Base-by-base conservation (phyloP, 805 yeast species). In the Pichia membranifaciens region DNA sequence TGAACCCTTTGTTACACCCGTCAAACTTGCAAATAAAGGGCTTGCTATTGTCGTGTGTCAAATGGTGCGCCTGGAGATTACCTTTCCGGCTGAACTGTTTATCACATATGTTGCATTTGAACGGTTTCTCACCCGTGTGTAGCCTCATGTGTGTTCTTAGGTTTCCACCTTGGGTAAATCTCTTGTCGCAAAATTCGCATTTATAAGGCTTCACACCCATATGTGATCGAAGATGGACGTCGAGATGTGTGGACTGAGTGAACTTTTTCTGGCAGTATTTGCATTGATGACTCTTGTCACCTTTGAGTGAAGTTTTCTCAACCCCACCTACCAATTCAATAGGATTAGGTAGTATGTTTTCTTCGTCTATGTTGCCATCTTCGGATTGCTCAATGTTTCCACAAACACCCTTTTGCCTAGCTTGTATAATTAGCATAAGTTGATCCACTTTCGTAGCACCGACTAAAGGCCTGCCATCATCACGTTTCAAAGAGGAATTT, bases 121-220 rank as follows among this genome's bases (percentile, higher is more conserved):
- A 90, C 4, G 97, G 98, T 60, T 86, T 85, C 58, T 90, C 96
- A 23, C 96, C 96, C 0, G 96, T 88, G 58, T 88, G 96, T 31
- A 88, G 70, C 53, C 96, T 70, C 58, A 81, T 70, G 68, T 89
- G 96, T 0, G 96, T 89, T 47, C 95, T 67, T 54, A 89, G 69
- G 64, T 88, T 88, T 20, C 96, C 96, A 40, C 96, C 91, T 62
- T 88, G 96, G 0, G 96, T 87, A 56, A 88, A 88, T 45, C 84
- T 66, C 63, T 88, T 88, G 15, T 80, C 83, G 68, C 96, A 89
- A 57, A 70, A 83, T 18, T 75, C 73, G 63, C 96, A 89, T 56
- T 75, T 81, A 61, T 81, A 88, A 9, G 96, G 96, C 58, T 88
- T 84, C 53, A 78, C 77, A 0, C 96, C 96, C 58, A 88, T 82